phyloP scores from a whole-genome alignment of 192 early-diverging fungal genomes.

The Fimicolochytrium jonesii region DNA sequence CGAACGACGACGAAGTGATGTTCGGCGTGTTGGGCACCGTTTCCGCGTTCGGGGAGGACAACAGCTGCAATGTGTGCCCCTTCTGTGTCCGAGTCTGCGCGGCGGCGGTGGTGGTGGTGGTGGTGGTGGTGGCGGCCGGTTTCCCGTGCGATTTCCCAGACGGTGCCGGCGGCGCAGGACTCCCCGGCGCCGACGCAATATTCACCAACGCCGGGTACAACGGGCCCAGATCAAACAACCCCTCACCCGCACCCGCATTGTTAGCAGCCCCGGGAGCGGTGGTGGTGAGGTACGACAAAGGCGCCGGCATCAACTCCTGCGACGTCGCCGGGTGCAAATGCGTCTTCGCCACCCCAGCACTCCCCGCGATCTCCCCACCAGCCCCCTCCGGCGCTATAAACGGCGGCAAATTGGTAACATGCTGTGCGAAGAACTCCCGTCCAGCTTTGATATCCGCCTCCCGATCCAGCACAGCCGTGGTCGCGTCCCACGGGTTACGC shows the following conservation, averaged over 20 bases:
- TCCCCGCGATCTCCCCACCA: background rate
- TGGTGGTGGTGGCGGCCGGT: background rate
- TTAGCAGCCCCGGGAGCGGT: background rate
- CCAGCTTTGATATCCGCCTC: slow-evolving; percentile 9
- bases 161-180: background rate
- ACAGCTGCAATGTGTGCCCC: no score
- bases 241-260: background rate
- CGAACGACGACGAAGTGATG: no score
- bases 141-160: background rate
- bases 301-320: no score
- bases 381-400: no score
- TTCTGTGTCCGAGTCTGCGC: no score
- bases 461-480: slow-evolving; percentile 6
- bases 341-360: background rate
- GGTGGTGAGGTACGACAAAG: no score
- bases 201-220: no score
- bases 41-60: no score
- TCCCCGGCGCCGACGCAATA: background rate
- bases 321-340: background rate
- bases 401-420: slow-evolving; percentile 16
- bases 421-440: slow-evolving; percentile 9
- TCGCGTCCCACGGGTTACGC: slow-evolving; percentile 22
- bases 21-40: no score
- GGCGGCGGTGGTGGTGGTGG: no score
- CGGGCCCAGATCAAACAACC: background rate